Conservation (phyloP, 768 basidiomycete genomes). For the Boletus coccyginus region DNA sequence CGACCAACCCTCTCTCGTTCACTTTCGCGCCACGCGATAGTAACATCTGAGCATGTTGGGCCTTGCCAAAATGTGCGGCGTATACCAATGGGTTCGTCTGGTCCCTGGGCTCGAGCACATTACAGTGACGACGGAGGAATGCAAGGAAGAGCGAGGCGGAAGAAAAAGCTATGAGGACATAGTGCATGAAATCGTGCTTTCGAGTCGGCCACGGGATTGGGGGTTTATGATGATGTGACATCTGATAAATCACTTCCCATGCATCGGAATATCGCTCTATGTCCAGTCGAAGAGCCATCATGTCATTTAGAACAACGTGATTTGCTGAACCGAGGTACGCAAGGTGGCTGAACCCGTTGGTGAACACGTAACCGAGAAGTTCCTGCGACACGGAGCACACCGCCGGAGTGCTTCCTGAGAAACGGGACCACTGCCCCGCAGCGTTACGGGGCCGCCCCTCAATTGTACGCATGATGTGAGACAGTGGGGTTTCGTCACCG, state of each 20-base stretch:
- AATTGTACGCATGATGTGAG: background rate
- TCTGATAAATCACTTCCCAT: slow-evolving; percentile 1
- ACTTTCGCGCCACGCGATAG: background rate
- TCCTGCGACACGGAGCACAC: background rate
- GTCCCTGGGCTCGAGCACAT: background rate
- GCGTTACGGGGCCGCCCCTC: background rate
- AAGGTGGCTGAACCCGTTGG: slow-evolving; percentile 5
- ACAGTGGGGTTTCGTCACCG: background rate
- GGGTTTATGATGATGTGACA: background rate
- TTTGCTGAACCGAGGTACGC: background rate
- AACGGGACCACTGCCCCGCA: background rate
- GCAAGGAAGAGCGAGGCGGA: slow-evolving; percentile 1
- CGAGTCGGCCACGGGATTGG: background rate
- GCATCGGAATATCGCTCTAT: background rate
- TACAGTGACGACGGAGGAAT: background rate
- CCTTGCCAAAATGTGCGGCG: slow-evolving; percentile 8
- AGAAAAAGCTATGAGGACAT: slow-evolving; percentile 4
- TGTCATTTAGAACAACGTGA: background rate
- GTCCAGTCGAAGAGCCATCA: background rate
- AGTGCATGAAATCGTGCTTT: slow-evolving; percentile 7
- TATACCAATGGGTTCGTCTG: slow-evolving; percentile 11
- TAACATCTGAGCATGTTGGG: background rate
- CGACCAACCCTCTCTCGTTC: slow-evolving; percentile 1
- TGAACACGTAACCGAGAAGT: slow-evolving; percentile 5
- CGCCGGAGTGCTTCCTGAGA: background rate